Conservation (phyloP, 1,139 yeast genomes). For the Hemisphaericaspora lyxosophila region DNA sequence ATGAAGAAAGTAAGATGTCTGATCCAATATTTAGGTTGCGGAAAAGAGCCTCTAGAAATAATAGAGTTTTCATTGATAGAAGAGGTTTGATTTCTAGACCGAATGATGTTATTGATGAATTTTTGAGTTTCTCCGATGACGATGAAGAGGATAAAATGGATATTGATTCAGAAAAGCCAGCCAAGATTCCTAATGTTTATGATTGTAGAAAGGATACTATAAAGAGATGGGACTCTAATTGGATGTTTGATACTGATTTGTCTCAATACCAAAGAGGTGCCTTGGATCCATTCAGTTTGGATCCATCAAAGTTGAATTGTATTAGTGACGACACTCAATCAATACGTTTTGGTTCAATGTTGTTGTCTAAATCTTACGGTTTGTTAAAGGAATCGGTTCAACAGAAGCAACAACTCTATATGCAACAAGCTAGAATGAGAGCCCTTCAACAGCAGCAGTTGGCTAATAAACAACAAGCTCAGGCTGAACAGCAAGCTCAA, state of each 20-base stretch:
- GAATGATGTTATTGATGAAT: slow-evolving; percentile 38
- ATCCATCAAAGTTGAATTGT: slow-evolving; percentile 69
- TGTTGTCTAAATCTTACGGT: slow-evolving; percentile 82
- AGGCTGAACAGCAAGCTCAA: slow-evolving; percentile 32
- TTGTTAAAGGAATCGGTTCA: slow-evolving; percentile 54
- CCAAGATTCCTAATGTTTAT: slow-evolving; percentile 43
- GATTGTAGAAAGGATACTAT: slow-evolving; percentile 54
- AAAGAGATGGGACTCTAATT: slow-evolving; percentile 64
- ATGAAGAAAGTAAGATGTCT: slow-evolving; percentile 34
- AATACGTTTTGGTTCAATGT: slow-evolving; percentile 88
- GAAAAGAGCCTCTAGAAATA: slow-evolving; percentile 73
- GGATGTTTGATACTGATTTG: slow-evolving; percentile 73
- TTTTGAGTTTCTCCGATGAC: slow-evolving; percentile 31
- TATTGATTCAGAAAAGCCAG: slow-evolving; percentile 13
- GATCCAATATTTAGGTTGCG: slow-evolving; percentile 67
- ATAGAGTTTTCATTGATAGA: slow-evolving; percentile 73
- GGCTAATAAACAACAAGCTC: slow-evolving; percentile 27
- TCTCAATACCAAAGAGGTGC: slow-evolving; percentile 48
- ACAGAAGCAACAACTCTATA: slow-evolving; percentile 42
- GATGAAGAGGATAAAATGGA: slow-evolving; percentile 21
- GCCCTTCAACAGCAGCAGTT: slow-evolving; percentile 45
- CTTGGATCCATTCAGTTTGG: slow-evolving; percentile 59
- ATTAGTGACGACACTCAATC: slow-evolving; percentile 86
- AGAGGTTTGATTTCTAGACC: slow-evolving; percentile 41
- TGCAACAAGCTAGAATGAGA: slow-evolving; percentile 48